Evolutionary conservation across 2,329 filamentous ascomycete genomes (phyloP), one percentile per base, ranked within the genome.

Genomic region (Cytospora chrysosperma): DNA sequence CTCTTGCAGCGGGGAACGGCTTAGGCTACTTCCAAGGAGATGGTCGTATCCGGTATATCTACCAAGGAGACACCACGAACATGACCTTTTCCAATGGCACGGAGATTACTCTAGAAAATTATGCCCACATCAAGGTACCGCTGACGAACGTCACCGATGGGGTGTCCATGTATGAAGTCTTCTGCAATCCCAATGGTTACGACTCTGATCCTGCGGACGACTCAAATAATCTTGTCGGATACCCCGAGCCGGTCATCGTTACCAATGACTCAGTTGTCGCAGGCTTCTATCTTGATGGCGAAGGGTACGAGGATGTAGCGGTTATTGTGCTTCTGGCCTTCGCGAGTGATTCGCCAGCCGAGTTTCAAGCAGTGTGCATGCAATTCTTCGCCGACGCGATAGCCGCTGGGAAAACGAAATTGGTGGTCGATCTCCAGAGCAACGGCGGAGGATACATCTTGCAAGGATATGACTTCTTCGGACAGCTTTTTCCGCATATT

Each of bases 391-490:
- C 73, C 51, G 62, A 73, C n/a, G 75, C 74, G 12, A 67, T 72
- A 0, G 75, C 77, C 12, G 78, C 77, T 1, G 82, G 81, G 62
- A 87, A 86, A 74, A 85, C 79, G 53, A 85, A 85, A 71, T 79
- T 88, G 0, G 81, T 88, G 13, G 75, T 89, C 32, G 85, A 88
- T 67, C 73, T 88, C 7, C 80, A 79, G 4, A 79, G 78, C 54
- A 88, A 88, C 67, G 82, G 80, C 2, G 86, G 86, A 50, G 86
- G 86, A 27, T 80, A 78, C 17, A 82, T 88, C 52, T 71, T 86
- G 9, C 79, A 83, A n/a, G 86, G 83, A 19, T 86, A 85, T 67
- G 85, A 88, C 69, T 77, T 89, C 28, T 88, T 88, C 75, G 82
- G 83, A 59, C 75, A 82, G 71, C 75, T 87, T 0, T 83, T 84